Conservation (phyloP, 2,329 filamentous ascomycete genomes). For the Aureobasidium mangrovei region DNA sequence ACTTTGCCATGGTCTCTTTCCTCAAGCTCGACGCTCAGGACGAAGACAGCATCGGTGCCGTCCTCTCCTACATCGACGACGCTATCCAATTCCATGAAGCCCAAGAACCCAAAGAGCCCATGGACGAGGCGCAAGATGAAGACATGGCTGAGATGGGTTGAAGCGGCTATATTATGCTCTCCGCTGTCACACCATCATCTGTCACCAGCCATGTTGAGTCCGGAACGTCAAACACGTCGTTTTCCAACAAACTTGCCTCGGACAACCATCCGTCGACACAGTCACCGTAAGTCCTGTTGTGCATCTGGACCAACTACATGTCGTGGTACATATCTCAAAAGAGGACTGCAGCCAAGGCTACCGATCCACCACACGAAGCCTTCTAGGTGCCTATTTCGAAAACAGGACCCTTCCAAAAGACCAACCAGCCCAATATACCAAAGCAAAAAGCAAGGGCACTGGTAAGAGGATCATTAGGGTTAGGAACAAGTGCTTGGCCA, state of each 20-base stretch:
- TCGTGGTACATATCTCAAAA: too few relatives aligned
- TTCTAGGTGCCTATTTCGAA: too few relatives aligned
- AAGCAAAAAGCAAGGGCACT: too few relatives aligned
- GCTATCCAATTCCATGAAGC: conserved; percentile 89
- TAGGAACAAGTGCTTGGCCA: too few relatives aligned
- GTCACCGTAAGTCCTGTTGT: too few relatives aligned
- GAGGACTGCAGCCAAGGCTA: too few relatives aligned
- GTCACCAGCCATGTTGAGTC: neutral
- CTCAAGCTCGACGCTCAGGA: conserved; percentile 81
- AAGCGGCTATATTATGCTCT: neutral
- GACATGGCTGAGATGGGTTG: conserved; percentile 39
- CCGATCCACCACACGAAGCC: too few relatives aligned
- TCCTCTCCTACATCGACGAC: conserved; percentile 89
- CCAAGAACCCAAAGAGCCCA: conserved; percentile 79
- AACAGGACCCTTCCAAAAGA: too few relatives aligned
- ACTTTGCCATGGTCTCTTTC: conserved; percentile 97
- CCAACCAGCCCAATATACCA: too few relatives aligned
- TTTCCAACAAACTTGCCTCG: neutral
- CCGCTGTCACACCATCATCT: neutral
- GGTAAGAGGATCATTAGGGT: too few relatives aligned
- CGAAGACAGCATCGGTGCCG: conserved; percentile 78
- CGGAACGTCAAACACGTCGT: neutral
- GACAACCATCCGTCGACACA: too few relatives aligned
- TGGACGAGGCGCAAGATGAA: conserved; percentile 41
- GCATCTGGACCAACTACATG: too few relatives aligned